Base-by-base conservation (phyloP, 768 basidiomycete species). In the Collybiopsis confluens region DNA sequence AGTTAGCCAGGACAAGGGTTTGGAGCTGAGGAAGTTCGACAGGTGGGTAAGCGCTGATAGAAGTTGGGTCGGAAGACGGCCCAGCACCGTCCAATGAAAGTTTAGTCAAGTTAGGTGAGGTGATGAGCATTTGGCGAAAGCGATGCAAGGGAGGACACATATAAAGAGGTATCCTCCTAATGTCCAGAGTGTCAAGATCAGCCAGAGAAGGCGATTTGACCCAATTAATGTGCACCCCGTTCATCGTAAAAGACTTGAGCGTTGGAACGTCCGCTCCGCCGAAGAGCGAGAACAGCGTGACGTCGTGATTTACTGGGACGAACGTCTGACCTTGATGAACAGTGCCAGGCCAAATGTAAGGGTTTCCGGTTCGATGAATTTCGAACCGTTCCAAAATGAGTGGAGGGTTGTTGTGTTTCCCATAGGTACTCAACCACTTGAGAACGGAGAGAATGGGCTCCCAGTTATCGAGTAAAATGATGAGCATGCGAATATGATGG, bases 151-250 rank as follows among this genome's bases (percentile, higher is more conserved):
- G 69, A 4, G 85, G 86, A 24, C 73, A 75, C 15, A 75, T 67
- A 4, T 80, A 68, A 18, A 81, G 66, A 16, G 83, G 73, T 52
- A 88, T 73, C 24, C 81, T 78, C 36, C 86, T 79, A 49, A 90
- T 68, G 58, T 88, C 86, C 52, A 90, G 71, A 9, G 77, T 78
- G 21, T 75, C 75, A n/a, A 90, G 77, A 58, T 86, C 80, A 28
- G 64, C 59, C 8, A 85, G 62, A 26, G 48, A 65, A 51, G 50
- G 50, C 7, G 82, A 73, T 16, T 64, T 65, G 13, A 68, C 59
- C 81, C 86, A 89, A 64, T 88, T 75, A 55, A 88, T 68, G 56
- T 82, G 73, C 26, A 89, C 67, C 2, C 84, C 85, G 52, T 81
- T 79, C 27, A 86, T 62, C 35, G 78, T 73, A 38, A 88, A 59